phyloP scores from a whole-genome alignment of 2,329 filamentous ascomycete species.

The Trichoderma sp. region DNA sequence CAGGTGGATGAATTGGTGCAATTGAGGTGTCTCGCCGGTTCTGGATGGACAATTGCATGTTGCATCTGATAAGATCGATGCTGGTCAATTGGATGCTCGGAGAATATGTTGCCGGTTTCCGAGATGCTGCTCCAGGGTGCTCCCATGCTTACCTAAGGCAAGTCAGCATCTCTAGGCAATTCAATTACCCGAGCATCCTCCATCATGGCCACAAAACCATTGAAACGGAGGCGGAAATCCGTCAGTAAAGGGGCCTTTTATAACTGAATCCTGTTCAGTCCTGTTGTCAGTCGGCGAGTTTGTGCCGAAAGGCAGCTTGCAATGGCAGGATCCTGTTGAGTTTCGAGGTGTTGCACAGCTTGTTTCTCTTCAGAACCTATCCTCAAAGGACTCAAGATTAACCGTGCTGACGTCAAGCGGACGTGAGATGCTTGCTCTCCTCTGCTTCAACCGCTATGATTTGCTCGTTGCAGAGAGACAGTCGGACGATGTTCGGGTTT shows the following conservation, averaged over 20 bases:
- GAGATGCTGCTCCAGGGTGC: background rate
- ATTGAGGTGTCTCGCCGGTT: background rate
- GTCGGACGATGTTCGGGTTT: constrained; percentile 13
- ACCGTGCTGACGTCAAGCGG: constrained; percentile 20
- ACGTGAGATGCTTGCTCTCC: background rate
- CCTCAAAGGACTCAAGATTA: constrained; percentile 16
- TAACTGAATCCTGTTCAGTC: background rate
- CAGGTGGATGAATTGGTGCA: background rate
- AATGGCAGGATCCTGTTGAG: background rate
- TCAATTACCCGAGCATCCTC: constrained; percentile 11
- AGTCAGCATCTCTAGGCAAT: background rate
- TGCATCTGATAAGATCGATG: background rate
- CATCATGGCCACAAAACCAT: background rate
- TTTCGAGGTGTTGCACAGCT: background rate
- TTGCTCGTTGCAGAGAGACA: background rate
- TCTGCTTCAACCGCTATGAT: background rate
- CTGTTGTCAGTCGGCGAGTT: background rate
- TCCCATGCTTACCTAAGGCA: background rate
- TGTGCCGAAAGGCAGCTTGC: background rate
- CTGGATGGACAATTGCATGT: background rate
- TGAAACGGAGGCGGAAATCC: constrained; percentile 20
- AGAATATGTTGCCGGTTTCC: background rate
- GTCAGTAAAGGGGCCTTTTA: background rate
- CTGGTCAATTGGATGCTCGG: background rate
- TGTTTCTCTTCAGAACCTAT: background rate